Conservation (phyloP, 2,329 filamentous ascomycete species). For the Aspergillus fumigatiaffinis region DNA sequence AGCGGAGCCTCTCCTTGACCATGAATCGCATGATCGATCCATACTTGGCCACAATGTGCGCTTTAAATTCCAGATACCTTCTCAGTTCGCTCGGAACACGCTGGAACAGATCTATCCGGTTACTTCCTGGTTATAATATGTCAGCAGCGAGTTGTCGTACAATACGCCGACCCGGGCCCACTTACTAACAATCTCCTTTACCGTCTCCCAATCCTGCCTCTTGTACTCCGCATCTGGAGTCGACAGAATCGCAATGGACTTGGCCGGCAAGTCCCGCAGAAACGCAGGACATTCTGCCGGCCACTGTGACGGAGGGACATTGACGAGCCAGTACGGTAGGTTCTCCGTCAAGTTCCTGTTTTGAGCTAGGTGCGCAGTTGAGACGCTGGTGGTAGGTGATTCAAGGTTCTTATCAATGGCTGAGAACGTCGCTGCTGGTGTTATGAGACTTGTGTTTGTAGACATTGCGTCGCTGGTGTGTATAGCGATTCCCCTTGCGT, state of each 20-base stretch:
- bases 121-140: constrained; percentile 44
- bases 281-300: constrained; percentile 67
- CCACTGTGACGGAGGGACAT: constrained; percentile 62
- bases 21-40: constrained; percentile 78
- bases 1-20: constrained; percentile 64
- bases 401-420: constrained; percentile 19
- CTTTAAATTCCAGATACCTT: constrained; percentile 69
- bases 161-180: constrained; percentile 10
- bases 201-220: constrained; percentile 65
- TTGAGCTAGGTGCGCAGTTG: constrained; percentile 8
- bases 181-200: constrained; percentile 57
- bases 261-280: constrained; percentile 59
- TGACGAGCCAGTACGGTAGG: constrained; percentile 77
- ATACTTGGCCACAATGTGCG: constrained; percentile 60
- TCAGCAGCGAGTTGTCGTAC: not conserved
- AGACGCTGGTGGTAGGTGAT: constrained; percentile 11
- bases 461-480: not conserved
- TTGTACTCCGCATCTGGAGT: constrained; percentile 66
- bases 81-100: constrained; percentile 72
- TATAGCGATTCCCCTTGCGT: not conserved
- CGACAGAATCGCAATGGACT: constrained; percentile 66
- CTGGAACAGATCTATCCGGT: constrained; percentile 72
- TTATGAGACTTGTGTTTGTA: not conserved
- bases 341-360: constrained; percentile 11
- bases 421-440: constrained; percentile 21